These are phyloP conservation scores for Sextonia rubra DNA, from an alignment of 164 flowering plant species.

Conservation along the genomic window DNA sequence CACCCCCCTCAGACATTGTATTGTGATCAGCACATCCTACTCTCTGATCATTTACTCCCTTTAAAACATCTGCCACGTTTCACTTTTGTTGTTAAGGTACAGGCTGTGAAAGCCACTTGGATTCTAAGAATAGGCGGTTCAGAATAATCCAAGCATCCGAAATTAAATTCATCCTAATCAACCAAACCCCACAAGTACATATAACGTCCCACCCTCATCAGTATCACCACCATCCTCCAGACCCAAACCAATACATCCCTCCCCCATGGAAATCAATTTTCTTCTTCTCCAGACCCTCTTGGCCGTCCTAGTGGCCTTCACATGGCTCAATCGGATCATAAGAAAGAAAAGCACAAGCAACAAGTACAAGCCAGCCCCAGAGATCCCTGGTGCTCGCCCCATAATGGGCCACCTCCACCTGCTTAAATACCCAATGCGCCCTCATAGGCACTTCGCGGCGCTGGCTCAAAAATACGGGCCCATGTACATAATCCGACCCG, in stretches of 20 bases:
- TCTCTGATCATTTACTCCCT: too few relatives aligned
- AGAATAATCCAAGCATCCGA: too few relatives aligned
- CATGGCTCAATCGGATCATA: background rate
- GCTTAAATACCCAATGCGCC: background rate
- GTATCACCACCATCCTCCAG: background rate
- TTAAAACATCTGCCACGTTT: too few relatives aligned
- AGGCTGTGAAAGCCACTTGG: too few relatives aligned
- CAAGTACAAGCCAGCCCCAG: background rate
- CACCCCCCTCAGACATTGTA: too few relatives aligned
- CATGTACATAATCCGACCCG: background rate
- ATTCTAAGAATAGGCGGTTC: too few relatives aligned
- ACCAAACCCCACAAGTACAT: background rate
- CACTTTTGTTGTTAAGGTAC: too few relatives aligned
- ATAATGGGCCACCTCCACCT: conserved; percentile 9
- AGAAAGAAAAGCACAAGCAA: background rate
- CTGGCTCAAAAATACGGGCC: conserved; percentile 1
- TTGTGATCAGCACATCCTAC: too few relatives aligned
- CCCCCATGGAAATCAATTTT: background rate
- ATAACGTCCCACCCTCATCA: background rate
- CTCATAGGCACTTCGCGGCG: background rate
- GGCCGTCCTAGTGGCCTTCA: background rate
- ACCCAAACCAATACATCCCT: background rate
- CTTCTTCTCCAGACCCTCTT: background rate
- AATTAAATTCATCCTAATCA: background rate
- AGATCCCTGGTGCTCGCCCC: background rate